phyloP scores from a whole-genome alignment of 2,329 filamentous ascomycete genomes.

The Sporothrix schenckii region DNA sequence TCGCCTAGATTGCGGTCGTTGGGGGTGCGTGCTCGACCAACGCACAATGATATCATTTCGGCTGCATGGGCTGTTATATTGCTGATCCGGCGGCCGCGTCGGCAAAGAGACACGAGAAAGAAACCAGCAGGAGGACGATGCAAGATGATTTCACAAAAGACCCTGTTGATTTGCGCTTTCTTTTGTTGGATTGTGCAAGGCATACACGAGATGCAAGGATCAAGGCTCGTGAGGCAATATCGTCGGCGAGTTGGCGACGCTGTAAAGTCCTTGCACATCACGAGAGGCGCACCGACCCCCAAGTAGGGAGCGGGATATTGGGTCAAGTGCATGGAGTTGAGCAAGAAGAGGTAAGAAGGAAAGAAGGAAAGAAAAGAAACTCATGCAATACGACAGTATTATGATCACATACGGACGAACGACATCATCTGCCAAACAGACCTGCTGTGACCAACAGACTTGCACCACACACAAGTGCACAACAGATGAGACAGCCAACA shows the following conservation, averaged over 20 bases:
- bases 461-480: background rate
- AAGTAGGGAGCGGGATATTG: background rate
- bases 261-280: background rate
- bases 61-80: background rate
- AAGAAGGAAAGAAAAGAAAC: background rate
- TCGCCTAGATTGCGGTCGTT: too few relatives aligned
- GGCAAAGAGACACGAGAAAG: background rate
- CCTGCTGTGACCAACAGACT: background rate
- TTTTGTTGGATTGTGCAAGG: background rate
- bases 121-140: background rate
- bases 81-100: background rate
- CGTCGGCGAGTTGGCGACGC: background rate
- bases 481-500: background rate
- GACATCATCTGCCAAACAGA: background rate
- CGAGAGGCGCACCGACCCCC: slow-evolving; percentile 9
- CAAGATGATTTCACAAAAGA: too few relatives aligned
- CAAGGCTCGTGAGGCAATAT: background rate
- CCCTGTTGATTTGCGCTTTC: too few relatives aligned
- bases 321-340: too few relatives aligned
- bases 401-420: background rate
- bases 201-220: background rate
- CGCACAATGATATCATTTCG: slow-evolving; percentile 15
- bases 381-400: background rate
- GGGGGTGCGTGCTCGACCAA: background rate
- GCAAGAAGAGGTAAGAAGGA: background rate